These are phyloP conservation scores for Casuarina equisetifolia DNA, from an alignment of 306 rosid species.

Conservation along the genomic window DNA sequence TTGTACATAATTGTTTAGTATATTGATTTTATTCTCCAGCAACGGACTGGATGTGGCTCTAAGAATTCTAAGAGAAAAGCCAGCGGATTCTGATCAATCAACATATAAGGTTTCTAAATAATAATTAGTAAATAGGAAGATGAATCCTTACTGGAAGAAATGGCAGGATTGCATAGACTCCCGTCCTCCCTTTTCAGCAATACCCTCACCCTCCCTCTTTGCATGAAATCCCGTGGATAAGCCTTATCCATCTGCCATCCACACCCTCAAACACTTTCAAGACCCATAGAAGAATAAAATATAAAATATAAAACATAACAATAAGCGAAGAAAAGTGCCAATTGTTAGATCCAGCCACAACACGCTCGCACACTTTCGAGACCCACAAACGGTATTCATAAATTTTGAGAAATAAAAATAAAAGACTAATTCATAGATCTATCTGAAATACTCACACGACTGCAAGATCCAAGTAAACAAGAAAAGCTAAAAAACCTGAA, in stretches of 20 bases:
- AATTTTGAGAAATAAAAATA: background rate
- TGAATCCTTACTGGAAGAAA: conserved; percentile 60
- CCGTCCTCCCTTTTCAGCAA: conserved; percentile 84
- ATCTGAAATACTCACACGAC: too few species aligned
- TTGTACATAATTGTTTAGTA: too few species aligned
- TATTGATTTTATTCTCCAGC: too few species aligned
- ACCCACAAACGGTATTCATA: background rate
- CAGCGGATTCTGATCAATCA: background rate
- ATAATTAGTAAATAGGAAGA: background rate
- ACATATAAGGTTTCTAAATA: background rate
- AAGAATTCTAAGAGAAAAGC: background rate
- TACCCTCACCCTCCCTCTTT: conserved; percentile 82
- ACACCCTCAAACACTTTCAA: conserved; percentile 11
- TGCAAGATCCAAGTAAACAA: background rate
- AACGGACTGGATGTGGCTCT: too few species aligned
- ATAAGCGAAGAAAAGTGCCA: too few species aligned
- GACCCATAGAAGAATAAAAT: background rate
- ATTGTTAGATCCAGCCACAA: background rate
- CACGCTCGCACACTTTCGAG: too few species aligned
- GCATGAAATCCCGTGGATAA: conserved; percentile 92
- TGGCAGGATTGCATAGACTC: conserved; percentile 55
- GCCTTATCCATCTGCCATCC: conserved; percentile 66
- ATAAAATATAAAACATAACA: too few species aligned
- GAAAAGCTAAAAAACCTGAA: background rate
- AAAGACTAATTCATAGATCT: background rate